phyloP scores from a whole-genome alignment of 179 eudicot species.

The Sideroxylon spinosum region DNA sequence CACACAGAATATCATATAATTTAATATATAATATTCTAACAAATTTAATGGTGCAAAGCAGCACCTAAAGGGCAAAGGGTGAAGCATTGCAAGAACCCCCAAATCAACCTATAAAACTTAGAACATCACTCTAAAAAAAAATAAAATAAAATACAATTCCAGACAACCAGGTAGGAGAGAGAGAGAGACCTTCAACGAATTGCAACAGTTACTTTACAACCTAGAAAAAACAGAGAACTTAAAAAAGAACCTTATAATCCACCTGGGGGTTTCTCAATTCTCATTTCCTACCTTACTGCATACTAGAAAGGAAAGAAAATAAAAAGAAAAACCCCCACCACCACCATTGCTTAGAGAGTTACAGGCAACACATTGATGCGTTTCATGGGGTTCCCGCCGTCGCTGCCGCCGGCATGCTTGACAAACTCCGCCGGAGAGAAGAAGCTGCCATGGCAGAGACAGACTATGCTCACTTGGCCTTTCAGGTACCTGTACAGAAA shows the following conservation, averaged over 20 bases:
- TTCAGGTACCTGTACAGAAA: constrained; percentile 12
- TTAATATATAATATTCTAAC: no score
- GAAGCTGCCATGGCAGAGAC: constrained; percentile 18
- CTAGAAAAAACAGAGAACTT: neutral
- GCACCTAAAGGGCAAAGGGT: no score
- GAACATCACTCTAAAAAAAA: no score
- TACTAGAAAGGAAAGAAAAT: neutral
- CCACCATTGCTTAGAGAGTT: neutral
- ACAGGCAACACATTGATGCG: constrained; percentile 10
- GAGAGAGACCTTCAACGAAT: neutral
- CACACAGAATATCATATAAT: no score
- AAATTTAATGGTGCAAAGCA: no score
- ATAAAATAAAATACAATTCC: no score
- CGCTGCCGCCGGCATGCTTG: constrained; percentile 13
- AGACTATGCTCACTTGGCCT: constrained; percentile 12
- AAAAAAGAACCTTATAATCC: neutral
- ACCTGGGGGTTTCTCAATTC: neutral
- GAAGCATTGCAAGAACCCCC: no score
- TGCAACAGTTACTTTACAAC: neutral
- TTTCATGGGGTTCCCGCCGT: constrained; percentile 11
- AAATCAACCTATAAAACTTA: no score
- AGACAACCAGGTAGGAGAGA: no score
- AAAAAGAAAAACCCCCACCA: neutral
- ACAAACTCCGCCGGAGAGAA: constrained; percentile 16
- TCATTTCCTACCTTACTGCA: neutral